Evolutionary conservation across 2,329 filamentous ascomycete species (phyloP), one percentile per base, ranked within the genome.

Genomic region (Zasmidium citrigriseum): DNA sequence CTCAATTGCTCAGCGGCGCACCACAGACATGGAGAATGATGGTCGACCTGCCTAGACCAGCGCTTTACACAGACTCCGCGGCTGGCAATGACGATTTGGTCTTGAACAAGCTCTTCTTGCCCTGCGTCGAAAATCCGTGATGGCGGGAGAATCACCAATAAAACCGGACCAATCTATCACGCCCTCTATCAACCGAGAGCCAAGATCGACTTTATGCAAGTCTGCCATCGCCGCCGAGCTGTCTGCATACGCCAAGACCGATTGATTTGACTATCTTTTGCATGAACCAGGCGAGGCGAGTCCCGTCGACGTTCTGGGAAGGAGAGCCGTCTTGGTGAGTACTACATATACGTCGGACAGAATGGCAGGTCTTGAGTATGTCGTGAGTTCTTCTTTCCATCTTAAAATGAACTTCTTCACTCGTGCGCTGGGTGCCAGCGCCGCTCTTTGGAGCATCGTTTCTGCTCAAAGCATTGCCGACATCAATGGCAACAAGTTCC

Each of bases 401-500:
- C 12, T 41, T n/a, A 41, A 41, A n/a, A 41, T 41, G 34, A 41
- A 41, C 4, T 41, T 16, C 16, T n/a, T 41, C 14, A 41, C 7
- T 4, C 14, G 34, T 16, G 12, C 18, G 14, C 34, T 41, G 4
- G 34, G 34, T n/a, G 34, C 16, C 34, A 10, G 34, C 14, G 34
- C 34, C 7, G 53, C 55, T 4, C 24, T 55, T 14, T 49, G 29
- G 38, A 53, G 55, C 18, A 54, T 49, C 29, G 50, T 57, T 25
- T 54, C 56, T 23, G 61, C 59, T 41, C 61, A 62, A 24, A 67
- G 64, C 23, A 68, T 70, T 34, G 59, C 64, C 9, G 50, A 86
- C 67, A 89, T 90, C 79, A 90, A 89, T 65, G 87, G 87, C 64
- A 80, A 85, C 67, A 79, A 73, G 21, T 90, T 83, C 72, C 71